phyloP scores from a whole-genome alignment of 2,329 filamentous ascomycete genomes.

The Aspergillus bombycis region DNA sequence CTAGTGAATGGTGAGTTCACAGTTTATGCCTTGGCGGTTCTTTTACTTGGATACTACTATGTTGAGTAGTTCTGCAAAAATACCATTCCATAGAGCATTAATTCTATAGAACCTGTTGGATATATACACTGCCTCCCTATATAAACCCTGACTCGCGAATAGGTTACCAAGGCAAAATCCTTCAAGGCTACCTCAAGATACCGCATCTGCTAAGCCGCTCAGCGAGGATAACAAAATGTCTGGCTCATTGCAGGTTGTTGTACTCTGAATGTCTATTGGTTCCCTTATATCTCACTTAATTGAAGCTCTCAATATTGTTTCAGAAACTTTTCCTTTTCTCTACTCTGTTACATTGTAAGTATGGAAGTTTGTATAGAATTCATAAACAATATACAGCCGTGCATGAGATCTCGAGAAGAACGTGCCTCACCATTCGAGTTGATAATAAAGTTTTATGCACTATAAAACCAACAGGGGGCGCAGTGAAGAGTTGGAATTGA shows the following conservation, averaged over 20 bases:
- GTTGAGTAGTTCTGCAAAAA: not conserved
- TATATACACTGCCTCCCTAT: not conserved
- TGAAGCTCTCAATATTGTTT: not conserved
- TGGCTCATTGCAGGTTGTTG: not conserved
- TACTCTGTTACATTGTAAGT: not conserved
- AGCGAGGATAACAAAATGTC: not conserved
- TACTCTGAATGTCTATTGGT: not conserved
- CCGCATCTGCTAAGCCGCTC: not conserved
- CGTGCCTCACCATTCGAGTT: not conserved
- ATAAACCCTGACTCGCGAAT: not conserved
- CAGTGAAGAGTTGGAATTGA: not conserved
- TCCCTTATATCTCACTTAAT: not conserved
- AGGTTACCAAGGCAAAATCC: not conserved
- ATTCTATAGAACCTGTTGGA: not conserved
- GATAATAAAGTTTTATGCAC: not conserved
- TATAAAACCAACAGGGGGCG: not conserved
- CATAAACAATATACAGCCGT: not conserved
- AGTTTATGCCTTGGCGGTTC: not conserved
- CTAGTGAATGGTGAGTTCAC: not conserved
- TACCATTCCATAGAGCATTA: not conserved
- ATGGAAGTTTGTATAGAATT: not conserved
- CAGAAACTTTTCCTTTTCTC: not conserved
- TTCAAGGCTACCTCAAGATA: not conserved
- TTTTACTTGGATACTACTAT: not conserved
- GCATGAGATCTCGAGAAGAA: not conserved